Evolutionary conservation across 495 filamentous ascomycete genomes (phyloP).

Genomic region (Mytilinidion resinicola): DNA sequence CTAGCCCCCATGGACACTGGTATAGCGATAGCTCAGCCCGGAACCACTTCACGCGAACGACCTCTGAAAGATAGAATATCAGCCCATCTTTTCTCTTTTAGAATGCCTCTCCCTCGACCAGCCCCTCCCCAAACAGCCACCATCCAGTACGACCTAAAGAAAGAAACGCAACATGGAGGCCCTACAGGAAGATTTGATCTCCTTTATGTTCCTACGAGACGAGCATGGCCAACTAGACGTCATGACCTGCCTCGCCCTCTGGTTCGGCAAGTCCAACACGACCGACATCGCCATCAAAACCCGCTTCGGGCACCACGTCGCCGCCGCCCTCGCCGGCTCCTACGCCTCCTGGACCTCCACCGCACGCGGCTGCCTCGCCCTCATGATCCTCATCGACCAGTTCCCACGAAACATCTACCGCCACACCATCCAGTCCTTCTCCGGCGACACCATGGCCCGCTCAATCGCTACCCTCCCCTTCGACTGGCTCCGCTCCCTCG

Average conservation of each 20-base stretch:
- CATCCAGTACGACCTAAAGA: no score
- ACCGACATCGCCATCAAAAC: slow-evolving; percentile 10
- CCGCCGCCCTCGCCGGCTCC: slow-evolving; percentile 1
- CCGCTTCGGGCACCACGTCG: slow-evolving; percentile 13
- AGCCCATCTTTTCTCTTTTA: no score
- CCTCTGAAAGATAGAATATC: no score
- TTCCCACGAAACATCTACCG: slow-evolving; percentile 38
- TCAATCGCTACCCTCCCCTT: slow-evolving; percentile 5
- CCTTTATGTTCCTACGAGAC: slow-evolving; percentile 13
- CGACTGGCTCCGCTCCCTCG: slow-evolving; percentile 6
- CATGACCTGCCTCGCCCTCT: slow-evolving; percentile 12
- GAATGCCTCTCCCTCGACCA: no score
- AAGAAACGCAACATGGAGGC: background rate
- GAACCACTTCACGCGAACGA: no score
- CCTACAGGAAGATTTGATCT: slow-evolving; percentile 10
- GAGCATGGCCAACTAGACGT: slow-evolving; percentile 6
- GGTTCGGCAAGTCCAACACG: slow-evolving; percentile 10
- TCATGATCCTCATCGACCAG: slow-evolving; percentile 37
- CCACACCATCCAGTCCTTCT: slow-evolving; percentile 29
- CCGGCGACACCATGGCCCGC: slow-evolving; percentile 33
- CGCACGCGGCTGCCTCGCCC: slow-evolving; percentile 25
- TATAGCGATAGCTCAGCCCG: no score
- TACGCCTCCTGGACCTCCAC: slow-evolving; percentile 8
- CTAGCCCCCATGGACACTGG: no score
- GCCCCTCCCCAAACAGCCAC: no score